Evolutionary conservation across 169 alveolate species (phyloP), one percentile per base, ranked within the genome.

Genomic region (Babesia bovis): DNA sequence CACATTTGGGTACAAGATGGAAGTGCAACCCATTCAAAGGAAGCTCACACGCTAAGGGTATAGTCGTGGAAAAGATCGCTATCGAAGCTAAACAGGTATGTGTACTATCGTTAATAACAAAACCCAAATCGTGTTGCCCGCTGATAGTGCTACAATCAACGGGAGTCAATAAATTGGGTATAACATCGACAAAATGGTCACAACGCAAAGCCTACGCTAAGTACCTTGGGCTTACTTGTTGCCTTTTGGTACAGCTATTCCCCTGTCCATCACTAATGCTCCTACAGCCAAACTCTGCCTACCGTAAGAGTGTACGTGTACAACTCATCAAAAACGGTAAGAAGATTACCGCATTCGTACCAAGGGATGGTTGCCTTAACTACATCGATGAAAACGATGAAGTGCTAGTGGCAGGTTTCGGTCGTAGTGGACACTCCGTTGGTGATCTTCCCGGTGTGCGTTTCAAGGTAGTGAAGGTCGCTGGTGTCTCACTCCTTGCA

Each of bases 401-500:
- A 85, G 99, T 96, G 38, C 95, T 97, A 58, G 98, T 98, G 40
- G 96, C 99, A 74, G 99, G 99, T 28, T 97, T 98, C 94, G 99
- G 99, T 68, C 97, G 99, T 82, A 89, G 95, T 69, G 99, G 99
- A 57, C 99, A 98, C 91, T 98, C 99, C 67, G 99, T 97, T 79
- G 99, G 99, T 68, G 99, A 98, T 93, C 89, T 98, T 84, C 99
- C 99, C 57, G 99, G 99, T 68, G 99, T 98, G 84, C 98, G 99
- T 85, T 98, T 97, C 95, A 97, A 97, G 95, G 98, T 97, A 51
- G 99, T 96, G 61, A 96, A 96, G 92, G 99, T 97, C 33, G 96
- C 98, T 23, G 98, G 99, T 42, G 96, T 91, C 40, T 94, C 98
- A 32, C 92, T 97, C 42, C 82, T 94, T 59, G 99, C 99, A 35